Evolutionary conservation across 2,329 filamentous ascomycete genomes (phyloP), one percentile per base, ranked within the genome.

Genomic region (Neodidymelliopsis sp.): DNA sequence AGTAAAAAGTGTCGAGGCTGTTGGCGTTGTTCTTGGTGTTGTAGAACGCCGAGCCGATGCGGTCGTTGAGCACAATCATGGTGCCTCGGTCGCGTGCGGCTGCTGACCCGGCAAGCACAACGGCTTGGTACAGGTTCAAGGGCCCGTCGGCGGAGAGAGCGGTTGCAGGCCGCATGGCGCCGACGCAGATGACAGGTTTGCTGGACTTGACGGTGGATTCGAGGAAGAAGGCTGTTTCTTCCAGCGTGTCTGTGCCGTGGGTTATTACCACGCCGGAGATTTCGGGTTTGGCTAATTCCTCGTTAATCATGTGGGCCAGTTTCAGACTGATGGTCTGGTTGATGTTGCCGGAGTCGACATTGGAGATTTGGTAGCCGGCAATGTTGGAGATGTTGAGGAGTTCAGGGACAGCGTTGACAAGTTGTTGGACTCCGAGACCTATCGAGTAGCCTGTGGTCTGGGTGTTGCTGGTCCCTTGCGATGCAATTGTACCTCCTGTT

Each of bases 231-330:
- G 83, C 81, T 0, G 81, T 80, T 66, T 87, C 84, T 59, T 86
- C 84, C 1, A 87, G 74, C 0, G 82, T 85, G 59, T 88, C 85
- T 7, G 85, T 87, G 36, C 85, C 84, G 59, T 87, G 84, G 0
- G 84, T 86, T 42, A 88, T 72, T 5, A 86, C 81, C 6, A 80
- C 81, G 25, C 83, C 69, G 8, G 67, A 59, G 28, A 77, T 66
- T 1, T 73, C 70, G 0, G 66, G 62, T 48, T 74, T 74, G 19
- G 77, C 75, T 4, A 84, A 72, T 45, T 81, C 79, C 10, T 61
- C 58, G 45, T 81, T 79, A 41, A 84, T 78, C 44, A 74, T 69
- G 18, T 78, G 72, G 5, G 77, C 74, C 25, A 85, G 61, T 19
- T 71, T 74, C 15, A 84, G 70, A 24, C 80, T 73, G 42, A 82